Evolutionary conservation across 495 filamentous ascomycete genomes (phyloP).

Genomic region (Podospora sp.): DNA sequence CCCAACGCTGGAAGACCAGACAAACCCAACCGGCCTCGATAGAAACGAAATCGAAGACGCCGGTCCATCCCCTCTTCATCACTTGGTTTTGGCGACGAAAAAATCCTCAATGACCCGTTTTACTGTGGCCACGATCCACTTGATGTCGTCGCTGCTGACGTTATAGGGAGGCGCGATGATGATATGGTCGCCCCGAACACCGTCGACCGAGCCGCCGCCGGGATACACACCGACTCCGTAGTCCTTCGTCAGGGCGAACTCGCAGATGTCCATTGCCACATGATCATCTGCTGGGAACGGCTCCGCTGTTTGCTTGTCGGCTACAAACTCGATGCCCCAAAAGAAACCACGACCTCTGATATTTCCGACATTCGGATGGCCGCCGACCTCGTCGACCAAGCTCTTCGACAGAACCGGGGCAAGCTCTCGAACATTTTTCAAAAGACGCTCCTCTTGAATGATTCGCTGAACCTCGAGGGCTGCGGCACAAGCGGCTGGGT

Average conservation of each 20-base stretch:
- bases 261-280: slow-evolving; percentile 54
- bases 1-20: background rate
- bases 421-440: slow-evolving; percentile 55
- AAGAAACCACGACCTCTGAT: slow-evolving; percentile 67
- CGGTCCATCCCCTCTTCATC: background rate
- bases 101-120: slow-evolving; percentile 43
- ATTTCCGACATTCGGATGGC: slow-evolving; percentile 62
- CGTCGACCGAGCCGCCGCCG: slow-evolving; percentile 67
- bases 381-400: slow-evolving; percentile 47
- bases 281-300: slow-evolving; percentile 49
- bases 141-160: slow-evolving; percentile 62
- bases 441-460: slow-evolving; percentile 55
- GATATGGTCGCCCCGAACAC: slow-evolving; percentile 71
- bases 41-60: background rate
- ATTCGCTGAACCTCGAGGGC: slow-evolving; percentile 64
- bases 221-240: slow-evolving; percentile 72
- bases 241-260: slow-evolving; percentile 51
- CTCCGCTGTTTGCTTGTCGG: slow-evolving; percentile 49
- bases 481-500: slow-evolving; percentile 61
- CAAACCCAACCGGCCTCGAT: background rate
- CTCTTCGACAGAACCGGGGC: slow-evolving; percentile 52
- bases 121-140: slow-evolving; percentile 53
- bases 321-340: slow-evolving; percentile 63
- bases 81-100: slow-evolving; percentile 23
- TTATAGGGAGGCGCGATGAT: slow-evolving; percentile 77